Conservation (phyloP, 2,329 filamentous ascomycete species). For the Hypocreales sp. region DNA sequence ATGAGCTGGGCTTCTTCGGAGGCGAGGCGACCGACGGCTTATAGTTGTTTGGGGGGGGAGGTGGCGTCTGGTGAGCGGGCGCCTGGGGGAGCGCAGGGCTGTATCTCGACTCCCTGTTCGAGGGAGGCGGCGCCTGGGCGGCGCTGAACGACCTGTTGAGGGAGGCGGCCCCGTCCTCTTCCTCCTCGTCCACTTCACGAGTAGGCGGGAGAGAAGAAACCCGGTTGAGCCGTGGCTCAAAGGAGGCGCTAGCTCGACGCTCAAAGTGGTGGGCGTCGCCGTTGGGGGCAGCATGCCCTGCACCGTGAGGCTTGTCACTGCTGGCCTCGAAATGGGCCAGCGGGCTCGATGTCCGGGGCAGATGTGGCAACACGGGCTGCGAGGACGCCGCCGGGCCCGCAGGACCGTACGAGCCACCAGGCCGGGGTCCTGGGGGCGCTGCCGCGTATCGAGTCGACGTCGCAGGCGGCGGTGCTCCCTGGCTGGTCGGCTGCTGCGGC, state of each 20-base stretch:
- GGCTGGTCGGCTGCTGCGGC: conserved; percentile 20
- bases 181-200: conserved; percentile 46
- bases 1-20: conserved; percentile 35
- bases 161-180: conserved; percentile 14
- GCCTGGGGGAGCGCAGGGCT: conserved; percentile 17
- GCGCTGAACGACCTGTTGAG: conserved; percentile 11
- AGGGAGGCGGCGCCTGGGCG: conserved; percentile 9
- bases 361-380: conserved; percentile 36
- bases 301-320: conserved; percentile 18
- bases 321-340: conserved; percentile 47
- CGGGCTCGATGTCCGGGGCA: conserved; percentile 50
- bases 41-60: conserved; percentile 22
- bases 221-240: conserved; percentile 38
- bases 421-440: conserved; percentile 24
- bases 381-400: conserved; percentile 18
- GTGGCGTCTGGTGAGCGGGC: conserved; percentile 29
- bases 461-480: conserved; percentile 21
- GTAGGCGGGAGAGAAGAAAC: conserved; percentile 45
- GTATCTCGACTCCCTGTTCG: conserved; percentile 19
- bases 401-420: conserved; percentile 24
- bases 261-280: conserved; percentile 26
- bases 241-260: conserved; percentile 34
- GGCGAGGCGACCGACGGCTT: conserved; percentile 34
- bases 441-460: conserved; percentile 37
- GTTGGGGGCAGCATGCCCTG: conserved; percentile 9